Percentiles rank a stretch among this genome's conserved stretches.
Evolutionary conservation across 2,329 filamentous ascomycete genomes (phyloP).

Genomic region (Fusarium goolgardi): DNA sequence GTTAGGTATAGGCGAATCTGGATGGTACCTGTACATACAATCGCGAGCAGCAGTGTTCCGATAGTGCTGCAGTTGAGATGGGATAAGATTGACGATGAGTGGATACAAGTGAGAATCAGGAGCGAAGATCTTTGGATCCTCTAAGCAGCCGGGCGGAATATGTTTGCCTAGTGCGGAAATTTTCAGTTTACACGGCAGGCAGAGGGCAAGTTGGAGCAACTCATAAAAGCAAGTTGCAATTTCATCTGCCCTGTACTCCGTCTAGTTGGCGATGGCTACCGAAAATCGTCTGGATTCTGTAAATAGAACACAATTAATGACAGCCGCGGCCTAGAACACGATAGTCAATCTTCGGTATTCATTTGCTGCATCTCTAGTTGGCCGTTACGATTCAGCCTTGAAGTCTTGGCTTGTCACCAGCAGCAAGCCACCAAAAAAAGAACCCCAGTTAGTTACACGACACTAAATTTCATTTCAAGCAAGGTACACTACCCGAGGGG

Average conservation of each 20-base stretch:
- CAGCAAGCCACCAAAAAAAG: constrained; percentile 7
- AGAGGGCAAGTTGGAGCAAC: not conserved
- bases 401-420: constrained; percentile 14
- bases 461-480: constrained; percentile 6
- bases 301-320: constrained; percentile 6
- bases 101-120: not conserved
- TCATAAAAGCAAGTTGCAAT: not conserved
- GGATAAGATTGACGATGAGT: constrained; percentile 15
- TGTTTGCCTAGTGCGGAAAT: constrained; percentile 2
- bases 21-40: not conserved
- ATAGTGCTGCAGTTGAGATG: not conserved
- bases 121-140: constrained; percentile 7
- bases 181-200: not conserved
- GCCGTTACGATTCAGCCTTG: constrained; percentile 22
- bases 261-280: not conserved
- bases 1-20: not conserved
- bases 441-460: not conserved
- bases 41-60: not conserved
- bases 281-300: not conserved
- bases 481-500: not conserved
- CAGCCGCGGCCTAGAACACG: not conserved
- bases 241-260: not conserved
- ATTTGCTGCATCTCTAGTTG: constrained; percentile 19
- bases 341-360: not conserved
- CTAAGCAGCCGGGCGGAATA: constrained; percentile 1